phyloP scores from a whole-genome alignment of 495 filamentous ascomycete species.

The Aspergillus kassunensis region DNA sequence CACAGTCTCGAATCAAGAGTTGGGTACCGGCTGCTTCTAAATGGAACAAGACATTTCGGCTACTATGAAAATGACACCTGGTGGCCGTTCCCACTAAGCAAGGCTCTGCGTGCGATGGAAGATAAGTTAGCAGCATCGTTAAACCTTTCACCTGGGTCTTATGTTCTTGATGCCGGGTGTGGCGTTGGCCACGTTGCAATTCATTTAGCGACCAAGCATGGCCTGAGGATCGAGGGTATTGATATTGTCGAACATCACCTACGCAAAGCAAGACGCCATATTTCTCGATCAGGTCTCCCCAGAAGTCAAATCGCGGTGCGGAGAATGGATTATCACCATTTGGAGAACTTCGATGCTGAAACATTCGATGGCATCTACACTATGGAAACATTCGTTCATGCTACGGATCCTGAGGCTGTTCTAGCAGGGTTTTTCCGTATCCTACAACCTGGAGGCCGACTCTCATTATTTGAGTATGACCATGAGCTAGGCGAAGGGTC shows the following conservation, averaged over 20 bases:
- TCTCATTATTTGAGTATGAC: conserved; percentile 51
- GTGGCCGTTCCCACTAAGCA: conserved; percentile 47
- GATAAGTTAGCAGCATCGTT: conserved; percentile 39
- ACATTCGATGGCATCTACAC: conserved; percentile 54
- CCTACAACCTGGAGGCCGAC: conserved; percentile 43
- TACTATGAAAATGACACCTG: conserved; percentile 43
- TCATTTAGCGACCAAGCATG: conserved; percentile 37
- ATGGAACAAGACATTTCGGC: conserved; percentile 50
- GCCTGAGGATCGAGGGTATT: conserved; percentile 43
- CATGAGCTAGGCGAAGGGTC: conserved; percentile 31
- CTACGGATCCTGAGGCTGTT: conserved; percentile 45
- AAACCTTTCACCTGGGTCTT: conserved; percentile 33
- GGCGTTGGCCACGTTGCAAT: conserved; percentile 48
- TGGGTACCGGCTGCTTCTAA: conserved; percentile 47
- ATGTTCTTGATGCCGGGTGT: conserved; percentile 51
- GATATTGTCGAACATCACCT: conserved; percentile 51
- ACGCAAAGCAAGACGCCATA: conserved; percentile 38
- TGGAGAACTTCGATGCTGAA: conserved; percentile 31
- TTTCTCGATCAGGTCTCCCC: conserved; percentile 31
- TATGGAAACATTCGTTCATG: conserved; percentile 58
- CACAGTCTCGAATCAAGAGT: conserved; percentile 44
- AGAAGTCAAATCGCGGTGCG: conserved; percentile 33
- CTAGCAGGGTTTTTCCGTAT: conserved; percentile 45
- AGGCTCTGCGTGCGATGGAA: conserved; percentile 45
- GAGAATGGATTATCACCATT: conserved; percentile 52